Base-by-base conservation (phyloP, 805 yeast species). In the Candida gorgasii region DNA sequence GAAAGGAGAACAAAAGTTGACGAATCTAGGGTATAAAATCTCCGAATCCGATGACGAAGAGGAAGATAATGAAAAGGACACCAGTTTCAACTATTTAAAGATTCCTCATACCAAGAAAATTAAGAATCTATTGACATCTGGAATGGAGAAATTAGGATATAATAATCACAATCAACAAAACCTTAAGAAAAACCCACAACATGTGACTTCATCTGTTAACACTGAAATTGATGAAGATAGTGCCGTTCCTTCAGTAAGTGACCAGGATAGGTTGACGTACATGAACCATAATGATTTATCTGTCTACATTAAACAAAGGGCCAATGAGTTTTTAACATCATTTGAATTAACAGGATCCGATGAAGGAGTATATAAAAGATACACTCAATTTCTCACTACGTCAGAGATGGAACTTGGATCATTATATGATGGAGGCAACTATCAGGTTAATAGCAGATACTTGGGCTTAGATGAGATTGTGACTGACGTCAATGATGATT, bases 141-240 rank as follows among this genome's bases (percentile, higher is more conserved):
- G 53, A 12, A 49, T 49, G 49, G 53, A 49, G 24, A 46, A 47
- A 34, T 34, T 49, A 28, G 53, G 53, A 3, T 49, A 49, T 36
- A 28, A 22, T 27, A 34, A 38, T 9, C 24, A 30, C n/a, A 16
- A 33, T 22, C n/a, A 36, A 17, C 5, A 20, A 4, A 4, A 24
- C 16, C 32, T 17, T 9, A 40, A 40, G 35, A 41, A 29, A 14
- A 29, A 19, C 12, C 35, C 20, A 13, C 19, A 38, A 7, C 20
- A 20, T 30, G 12, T 8, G 8, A 28, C 15, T 15, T 15, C 30
- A 8, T 34, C 44, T 3, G 4, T 28, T 5, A 37, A 11, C 11
- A 14, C 34, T 26, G 42, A 42, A 13, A 16, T 15, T 15, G 35
- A 36, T 16, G 45, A 42, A n/a, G 42, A 37, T 17, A 17, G 22